phyloP scores from a whole-genome alignment of 2,329 filamentous ascomycete species.

The Lecanicillium sp. region DNA sequence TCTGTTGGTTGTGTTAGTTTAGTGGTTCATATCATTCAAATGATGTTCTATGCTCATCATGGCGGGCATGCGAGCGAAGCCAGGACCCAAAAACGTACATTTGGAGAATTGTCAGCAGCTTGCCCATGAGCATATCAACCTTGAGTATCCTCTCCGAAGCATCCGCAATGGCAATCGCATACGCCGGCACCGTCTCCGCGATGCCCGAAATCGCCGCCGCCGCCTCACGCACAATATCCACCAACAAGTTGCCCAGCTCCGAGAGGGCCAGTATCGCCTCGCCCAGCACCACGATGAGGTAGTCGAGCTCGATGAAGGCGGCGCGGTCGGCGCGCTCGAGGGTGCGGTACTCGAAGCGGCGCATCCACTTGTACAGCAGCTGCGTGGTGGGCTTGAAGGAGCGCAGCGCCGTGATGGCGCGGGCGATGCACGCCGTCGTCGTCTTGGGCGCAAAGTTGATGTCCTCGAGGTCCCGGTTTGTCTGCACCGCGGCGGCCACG shows the following conservation, averaged over 20 bases:
- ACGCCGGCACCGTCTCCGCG: neutral
- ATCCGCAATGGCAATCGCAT: conserved; percentile 4
- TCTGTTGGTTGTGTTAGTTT: conserved; percentile 2
- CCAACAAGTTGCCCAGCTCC: conserved; percentile 10
- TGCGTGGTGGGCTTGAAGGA: conserved; percentile 10
- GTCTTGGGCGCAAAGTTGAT: conserved; percentile 3
- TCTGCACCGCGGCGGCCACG: conserved; percentile 12
- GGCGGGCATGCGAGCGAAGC: neutral
- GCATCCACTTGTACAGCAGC: conserved; percentile 13
- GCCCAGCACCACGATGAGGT: conserved; percentile 11
- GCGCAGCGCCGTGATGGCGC: conserved; percentile 4
- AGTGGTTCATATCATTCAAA: too few relatives aligned
- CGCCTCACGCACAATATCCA: conserved; percentile 7
- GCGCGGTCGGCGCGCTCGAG: conserved; percentile 6
- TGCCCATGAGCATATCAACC: conserved; percentile 10
- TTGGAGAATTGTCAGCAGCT: conserved; percentile 11
- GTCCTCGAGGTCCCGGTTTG: conserved; percentile 5
- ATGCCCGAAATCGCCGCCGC: neutral
- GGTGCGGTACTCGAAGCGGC: conserved; percentile 7
- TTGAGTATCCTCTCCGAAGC: conserved; percentile 10
- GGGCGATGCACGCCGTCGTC: conserved; percentile 4
- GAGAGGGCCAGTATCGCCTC: conserved; percentile 12
- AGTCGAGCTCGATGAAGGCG: conserved; percentile 11
- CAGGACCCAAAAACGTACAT: conserved; percentile 7
- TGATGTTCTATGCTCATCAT: too few relatives aligned